Evolutionary conservation across 768 basidiomycete species (phyloP).

Genomic region (Psilocybe cubensis): DNA sequence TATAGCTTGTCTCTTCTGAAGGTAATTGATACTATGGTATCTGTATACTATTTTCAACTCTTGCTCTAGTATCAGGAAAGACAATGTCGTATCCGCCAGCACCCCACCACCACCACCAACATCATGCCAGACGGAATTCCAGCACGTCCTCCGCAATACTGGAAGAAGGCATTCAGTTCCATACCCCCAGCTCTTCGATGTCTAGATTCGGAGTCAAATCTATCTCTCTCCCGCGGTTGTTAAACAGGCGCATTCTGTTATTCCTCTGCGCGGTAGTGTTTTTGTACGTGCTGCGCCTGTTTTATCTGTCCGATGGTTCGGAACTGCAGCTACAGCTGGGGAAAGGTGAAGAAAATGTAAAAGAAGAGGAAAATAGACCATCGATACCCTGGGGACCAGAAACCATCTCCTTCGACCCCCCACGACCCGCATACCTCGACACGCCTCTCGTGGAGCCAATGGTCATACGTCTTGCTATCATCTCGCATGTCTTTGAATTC

Average conservation of each 20-base stretch:
- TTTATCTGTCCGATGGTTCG: no score
- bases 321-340: not conserved
- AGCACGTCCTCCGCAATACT: not conserved
- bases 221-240: not conserved
- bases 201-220: not conserved
- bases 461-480: slow-evolving; percentile 8
- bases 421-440: slow-evolving; percentile 5
- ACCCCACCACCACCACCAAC: no score
- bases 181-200: not conserved
- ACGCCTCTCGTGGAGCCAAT: not conserved
- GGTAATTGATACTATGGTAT: no score
- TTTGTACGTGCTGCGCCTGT: not conserved
- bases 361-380: not conserved
- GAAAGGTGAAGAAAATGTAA: no score
- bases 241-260: not conserved
- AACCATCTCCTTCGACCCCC: not conserved
- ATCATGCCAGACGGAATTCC: not conserved
- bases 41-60: no score
- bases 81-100: not conserved
- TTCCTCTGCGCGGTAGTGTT: not conserved
- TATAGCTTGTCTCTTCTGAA: no score
- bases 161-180: not conserved
- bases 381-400: not conserved
- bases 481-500: slow-evolving; percentile 8
- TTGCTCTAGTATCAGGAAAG: no score